Percentiles rank a stretch among this genome's conserved stretches.
These are phyloP conservation scores for Exserohilum turcica DNA, from an alignment of 2,329 filamentous ascomycete genomes.

Conservation along the genomic window DNA sequence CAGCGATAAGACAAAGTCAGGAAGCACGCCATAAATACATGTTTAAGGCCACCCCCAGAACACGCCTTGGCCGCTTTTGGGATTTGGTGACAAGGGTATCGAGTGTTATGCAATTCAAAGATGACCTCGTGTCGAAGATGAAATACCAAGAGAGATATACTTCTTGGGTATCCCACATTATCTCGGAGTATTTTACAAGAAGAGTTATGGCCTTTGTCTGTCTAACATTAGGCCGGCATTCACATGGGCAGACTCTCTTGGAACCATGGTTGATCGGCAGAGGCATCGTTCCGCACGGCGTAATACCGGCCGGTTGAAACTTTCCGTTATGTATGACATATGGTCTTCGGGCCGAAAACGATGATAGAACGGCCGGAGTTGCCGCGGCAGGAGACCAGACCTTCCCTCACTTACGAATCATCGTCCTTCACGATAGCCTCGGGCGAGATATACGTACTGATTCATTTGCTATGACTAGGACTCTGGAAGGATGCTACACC, in stretches of 20 bases:
- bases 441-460: not conserved
- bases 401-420: not conserved
- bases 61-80: too few relatives aligned
- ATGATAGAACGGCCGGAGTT: not conserved
- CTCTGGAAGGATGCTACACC: not conserved
- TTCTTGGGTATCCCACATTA: not conserved
- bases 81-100: too few relatives aligned
- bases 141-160: not conserved
- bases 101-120: too few relatives aligned
- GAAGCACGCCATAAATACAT: too few relatives aligned
- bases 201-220: not conserved
- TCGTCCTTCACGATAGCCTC: not conserved
- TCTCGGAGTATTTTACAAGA: not conserved
- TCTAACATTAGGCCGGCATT: not conserved
- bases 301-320: not conserved
- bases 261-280: not conserved
- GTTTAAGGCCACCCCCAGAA: too few relatives aligned
- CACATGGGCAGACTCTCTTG: not conserved
- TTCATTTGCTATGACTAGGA: not conserved
- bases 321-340: slow-evolving; percentile 2
- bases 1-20: too few relatives aligned
- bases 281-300: not conserved
- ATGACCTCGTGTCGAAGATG: not conserved
- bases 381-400: not conserved
- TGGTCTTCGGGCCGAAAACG: not conserved